A percentile compares a stretch with the other conserved stretches of the same genome.
Evolutionary conservation across 768 basidiomycete genomes (phyloP).

Genomic region (Leucocoprinus sp.): DNA sequence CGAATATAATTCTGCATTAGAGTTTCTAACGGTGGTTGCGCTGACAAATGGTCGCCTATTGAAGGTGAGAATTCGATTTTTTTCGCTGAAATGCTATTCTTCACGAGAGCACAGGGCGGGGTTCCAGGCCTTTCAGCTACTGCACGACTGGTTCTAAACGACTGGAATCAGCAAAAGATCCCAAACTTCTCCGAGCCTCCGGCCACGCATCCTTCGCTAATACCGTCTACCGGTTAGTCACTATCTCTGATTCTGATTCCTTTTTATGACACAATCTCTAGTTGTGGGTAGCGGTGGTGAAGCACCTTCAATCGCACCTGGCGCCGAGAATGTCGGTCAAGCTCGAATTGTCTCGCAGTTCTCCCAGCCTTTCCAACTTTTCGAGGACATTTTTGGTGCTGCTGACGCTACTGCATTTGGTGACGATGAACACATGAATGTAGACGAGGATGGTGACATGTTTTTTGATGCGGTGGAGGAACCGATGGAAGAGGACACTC

Average conservation of each 20-base stretch:
- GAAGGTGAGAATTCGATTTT: slow-evolving; percentile 46
- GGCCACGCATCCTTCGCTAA: slow-evolving; percentile 63
- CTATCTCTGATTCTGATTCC: not conserved
- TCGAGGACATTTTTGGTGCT: slow-evolving; percentile 70
- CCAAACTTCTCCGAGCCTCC: slow-evolving; percentile 84
- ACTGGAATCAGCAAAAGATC: slow-evolving; percentile 97
- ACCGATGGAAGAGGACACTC: slow-evolving; percentile 30
- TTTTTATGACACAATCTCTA: not conserved
- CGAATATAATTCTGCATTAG: slow-evolving; percentile 57
- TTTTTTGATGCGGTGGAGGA: slow-evolving; percentile 36
- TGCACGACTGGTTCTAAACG: slow-evolving; percentile 73
- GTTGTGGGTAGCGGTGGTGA: slow-evolving; percentile 14
- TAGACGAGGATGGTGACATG: slow-evolving; percentile 34
- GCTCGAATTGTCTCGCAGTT: slow-evolving; percentile 68
- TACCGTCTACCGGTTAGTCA: slow-evolving; percentile 42
- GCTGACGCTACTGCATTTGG: slow-evolving; percentile 79
- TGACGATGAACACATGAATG: slow-evolving; percentile 36
- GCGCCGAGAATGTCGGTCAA: slow-evolving; percentile 74
- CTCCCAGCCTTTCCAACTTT: slow-evolving; percentile 72
- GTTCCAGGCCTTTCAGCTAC: slow-evolving; percentile 81
- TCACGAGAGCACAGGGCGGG: slow-evolving; percentile 51
- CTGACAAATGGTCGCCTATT: slow-evolving; percentile 74
- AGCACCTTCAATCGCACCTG: slow-evolving; percentile 43
- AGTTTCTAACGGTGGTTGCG: slow-evolving; percentile 88
- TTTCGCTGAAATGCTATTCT: not conserved